Base-by-base conservation (phyloP, 192 early-diverging fungal species). In the Linnemannia elongata region DNA sequence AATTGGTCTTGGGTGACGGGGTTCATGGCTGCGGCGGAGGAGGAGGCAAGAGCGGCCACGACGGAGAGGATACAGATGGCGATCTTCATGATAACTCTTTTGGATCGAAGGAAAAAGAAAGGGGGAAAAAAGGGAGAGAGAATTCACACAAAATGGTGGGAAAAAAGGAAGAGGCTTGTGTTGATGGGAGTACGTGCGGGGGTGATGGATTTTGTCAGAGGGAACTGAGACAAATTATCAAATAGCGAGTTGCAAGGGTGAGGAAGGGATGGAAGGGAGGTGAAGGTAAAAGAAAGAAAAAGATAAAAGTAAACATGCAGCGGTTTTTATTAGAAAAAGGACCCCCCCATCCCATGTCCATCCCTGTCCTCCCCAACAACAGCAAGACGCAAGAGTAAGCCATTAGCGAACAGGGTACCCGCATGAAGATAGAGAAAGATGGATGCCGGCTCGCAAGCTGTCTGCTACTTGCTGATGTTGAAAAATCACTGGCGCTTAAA, bases 21-120 rank as follows among this genome's bases (percentile, higher is more conserved):
- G 44, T 80, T 75, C 60, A 66, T 66, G 33, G 79, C 70, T 15
- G 79, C 74, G 41, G 83, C 69, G 70, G 36, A 80, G 39, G 83
- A 52, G 60, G 38, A 80, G 20, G 83, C 79, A 20, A 79, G 69
- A 1, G 83, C 83, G 12, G 78, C 83, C 24, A 86, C 83, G 38
- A 68, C 75, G 30, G 83, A 80, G 71, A 86, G 83, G 75, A 81
- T 86, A 79, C 78, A 74, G 39, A 80, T 4, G 13, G 83, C 52
- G 83, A 86, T 44, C 49, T 86, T 86, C 83, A 86, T 86, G 52
- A 66, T 75, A 45, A 15, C 36, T 33, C 24, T 54, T 57, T 35
- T 38, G 12, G 38, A 15, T 15, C 7, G 13, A 30, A 30, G 39
- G 66, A 36, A n/a, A 42, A 60, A 38, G 36, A 44, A 38, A 18